A percentile compares a stretch with the other conserved stretches of the same genome.
phyloP scores from a whole-genome alignment of 768 basidiomycete species.

The Dentipellis sp. region DNA sequence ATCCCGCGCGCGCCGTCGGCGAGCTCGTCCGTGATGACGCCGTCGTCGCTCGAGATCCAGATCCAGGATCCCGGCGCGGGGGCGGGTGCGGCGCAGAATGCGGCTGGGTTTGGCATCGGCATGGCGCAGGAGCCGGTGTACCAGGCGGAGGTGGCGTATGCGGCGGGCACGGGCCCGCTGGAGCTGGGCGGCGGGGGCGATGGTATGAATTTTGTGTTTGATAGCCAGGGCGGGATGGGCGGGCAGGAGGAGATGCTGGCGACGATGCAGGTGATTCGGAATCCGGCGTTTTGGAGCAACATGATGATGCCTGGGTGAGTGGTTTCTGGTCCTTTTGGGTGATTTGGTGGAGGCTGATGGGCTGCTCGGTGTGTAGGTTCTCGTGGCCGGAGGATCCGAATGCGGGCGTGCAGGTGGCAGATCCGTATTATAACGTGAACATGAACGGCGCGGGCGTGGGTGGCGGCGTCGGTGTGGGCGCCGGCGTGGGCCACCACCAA shows the following conservation, averaged over 20 bases:
- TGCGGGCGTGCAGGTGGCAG: neutral
- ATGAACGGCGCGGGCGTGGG: neutral
- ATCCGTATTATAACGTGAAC: neutral
- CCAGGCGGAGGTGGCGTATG: neutral
- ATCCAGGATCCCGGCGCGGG: neutral
- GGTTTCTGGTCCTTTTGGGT: neutral
- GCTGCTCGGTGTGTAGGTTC: constrained; percentile 2
- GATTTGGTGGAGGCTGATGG: neutral
- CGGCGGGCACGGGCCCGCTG: constrained; percentile 1
- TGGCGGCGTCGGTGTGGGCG: neutral
- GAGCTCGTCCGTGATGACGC: neutral
- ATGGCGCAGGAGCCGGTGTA: constrained; percentile 1
- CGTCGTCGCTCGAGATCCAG: neutral
- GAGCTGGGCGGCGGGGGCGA: neutral
- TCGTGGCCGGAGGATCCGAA: constrained; percentile 7
- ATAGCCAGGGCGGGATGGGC: constrained; percentile 12
- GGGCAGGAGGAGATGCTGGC: constrained; percentile 42
- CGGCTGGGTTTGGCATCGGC: neutral
- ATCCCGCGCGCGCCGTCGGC: neutral
- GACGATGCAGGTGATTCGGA: constrained; percentile 65
- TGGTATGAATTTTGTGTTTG: constrained; percentile 10
- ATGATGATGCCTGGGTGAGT: constrained; percentile 82
- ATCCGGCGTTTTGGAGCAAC: constrained; percentile 63
- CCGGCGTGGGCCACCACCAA: no score
- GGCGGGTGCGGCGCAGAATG: no score